These are phyloP conservation scores for Aureobasidium sp. DNA, from an alignment of 2,329 filamentous ascomycete species.

Conservation along the genomic window DNA sequence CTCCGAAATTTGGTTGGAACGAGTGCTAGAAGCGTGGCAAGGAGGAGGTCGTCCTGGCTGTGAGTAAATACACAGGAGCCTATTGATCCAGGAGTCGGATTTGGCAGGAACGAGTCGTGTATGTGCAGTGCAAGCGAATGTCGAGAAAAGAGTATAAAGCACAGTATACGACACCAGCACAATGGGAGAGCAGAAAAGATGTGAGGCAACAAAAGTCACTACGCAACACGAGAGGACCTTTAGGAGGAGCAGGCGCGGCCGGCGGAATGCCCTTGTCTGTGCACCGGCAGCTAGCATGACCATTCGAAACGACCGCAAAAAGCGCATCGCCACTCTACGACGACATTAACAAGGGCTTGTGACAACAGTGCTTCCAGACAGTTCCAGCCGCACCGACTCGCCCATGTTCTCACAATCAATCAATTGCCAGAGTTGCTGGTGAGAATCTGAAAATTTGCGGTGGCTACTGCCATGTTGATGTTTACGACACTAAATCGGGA, in stretches of 20 bases:
- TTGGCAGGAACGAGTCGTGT: not conserved
- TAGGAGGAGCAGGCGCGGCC: not conserved
- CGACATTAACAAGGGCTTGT: not conserved
- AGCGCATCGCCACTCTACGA: not conserved
- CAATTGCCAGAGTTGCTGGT: not conserved
- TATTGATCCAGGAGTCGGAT: not conserved
- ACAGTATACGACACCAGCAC: slow-evolving; percentile 1
- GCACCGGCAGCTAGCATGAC: not conserved
- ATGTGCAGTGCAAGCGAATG: slow-evolving; percentile 6
- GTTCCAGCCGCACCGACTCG: not conserved
- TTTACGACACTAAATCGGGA: slow-evolving; percentile 7
- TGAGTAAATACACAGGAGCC: not conserved
- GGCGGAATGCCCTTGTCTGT: not conserved
- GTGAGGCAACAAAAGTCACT: slow-evolving; percentile 15
- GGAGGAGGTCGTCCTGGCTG: not conserved
- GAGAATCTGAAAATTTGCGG: not conserved
- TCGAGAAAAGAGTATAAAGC: not conserved
- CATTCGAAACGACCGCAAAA: slow-evolving; percentile 1
- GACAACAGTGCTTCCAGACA: not conserved
- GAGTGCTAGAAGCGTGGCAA: not conserved
- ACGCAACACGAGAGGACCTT: not conserved
- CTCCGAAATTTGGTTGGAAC: not conserved
- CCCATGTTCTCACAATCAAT: not conserved
- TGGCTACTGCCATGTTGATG: slow-evolving; percentile 1
- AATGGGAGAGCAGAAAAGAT: not conserved